These are phyloP conservation scores for Rosa hybrid DNA, from an alignment of 331 rosid genomes.

Conservation along the genomic window DNA sequence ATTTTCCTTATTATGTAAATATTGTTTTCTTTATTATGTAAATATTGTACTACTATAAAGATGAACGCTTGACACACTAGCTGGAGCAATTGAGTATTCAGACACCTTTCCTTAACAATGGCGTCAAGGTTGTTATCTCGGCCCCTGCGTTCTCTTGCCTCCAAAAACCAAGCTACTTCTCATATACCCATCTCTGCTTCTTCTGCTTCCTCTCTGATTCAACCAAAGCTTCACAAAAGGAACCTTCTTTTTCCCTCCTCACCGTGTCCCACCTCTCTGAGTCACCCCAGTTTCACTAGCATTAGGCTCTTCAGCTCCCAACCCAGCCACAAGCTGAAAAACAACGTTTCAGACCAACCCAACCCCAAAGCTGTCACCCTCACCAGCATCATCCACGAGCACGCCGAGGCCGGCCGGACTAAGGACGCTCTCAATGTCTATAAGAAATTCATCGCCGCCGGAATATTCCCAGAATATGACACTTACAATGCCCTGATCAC, in stretches of 20 bases:
- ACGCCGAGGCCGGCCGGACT: background rate
- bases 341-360: too few species aligned
- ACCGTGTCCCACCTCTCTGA: background rate
- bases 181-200: background rate
- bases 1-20: too few species aligned
- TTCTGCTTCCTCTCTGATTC: background rate
- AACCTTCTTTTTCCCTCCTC: background rate
- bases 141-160: background rate
- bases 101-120: background rate
- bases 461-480: background rate
- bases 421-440: background rate
- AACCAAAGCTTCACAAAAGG: background rate
- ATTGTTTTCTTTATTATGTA: too few species aligned
- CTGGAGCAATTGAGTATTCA: too few species aligned
- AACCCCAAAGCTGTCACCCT: background rate
- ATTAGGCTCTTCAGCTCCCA: background rate
- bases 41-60: too few species aligned
- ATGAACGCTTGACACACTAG: too few species aligned
- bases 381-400: background rate
- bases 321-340: background rate
- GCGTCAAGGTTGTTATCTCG: background rate
- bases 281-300: too few species aligned
- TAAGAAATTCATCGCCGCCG: background rate
- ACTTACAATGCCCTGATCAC: background rate
- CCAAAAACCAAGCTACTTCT: background rate